Evolutionary conservation across 306 rosid genomes (phyloP).

Genomic region (Vigna unguiculata): DNA sequence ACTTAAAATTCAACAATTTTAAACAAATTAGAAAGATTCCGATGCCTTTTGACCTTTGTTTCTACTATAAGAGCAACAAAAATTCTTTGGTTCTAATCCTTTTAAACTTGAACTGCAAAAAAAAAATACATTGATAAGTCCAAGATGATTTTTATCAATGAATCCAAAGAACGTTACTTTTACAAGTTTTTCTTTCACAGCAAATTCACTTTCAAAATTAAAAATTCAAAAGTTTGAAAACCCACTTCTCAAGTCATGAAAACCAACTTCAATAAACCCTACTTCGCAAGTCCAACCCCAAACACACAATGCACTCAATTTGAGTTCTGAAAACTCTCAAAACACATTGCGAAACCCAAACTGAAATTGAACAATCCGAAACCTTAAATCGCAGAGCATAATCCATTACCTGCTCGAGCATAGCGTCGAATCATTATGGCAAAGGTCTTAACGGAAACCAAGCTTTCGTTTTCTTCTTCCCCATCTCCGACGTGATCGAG

Average conservation of each 20-base stretch:
- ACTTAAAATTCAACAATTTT: no score
- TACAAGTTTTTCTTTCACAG: no score
- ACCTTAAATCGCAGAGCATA: neutral
- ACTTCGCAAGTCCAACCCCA: neutral
- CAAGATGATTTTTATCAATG: no score
- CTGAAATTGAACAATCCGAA: neutral
- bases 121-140: no score
- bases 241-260: neutral
- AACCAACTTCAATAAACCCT: neutral
- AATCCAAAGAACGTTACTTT: no score
- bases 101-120: no score
- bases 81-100: no score
- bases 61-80: no score
- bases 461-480: neutral
- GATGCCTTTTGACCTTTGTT: no score
- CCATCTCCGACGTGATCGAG: constrained; percentile 48
- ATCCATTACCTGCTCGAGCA: constrained; percentile 69
- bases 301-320: neutral
- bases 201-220: neutral
- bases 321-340: neutral
- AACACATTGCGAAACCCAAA: neutral
- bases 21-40: no score
- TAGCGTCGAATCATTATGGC: constrained; percentile 86
- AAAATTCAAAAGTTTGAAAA: neutral
- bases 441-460: constrained; percentile 68